These are phyloP conservation scores for Pistacia integerrima DNA, from an alignment of 345 rosid species.

Conservation along the genomic window DNA sequence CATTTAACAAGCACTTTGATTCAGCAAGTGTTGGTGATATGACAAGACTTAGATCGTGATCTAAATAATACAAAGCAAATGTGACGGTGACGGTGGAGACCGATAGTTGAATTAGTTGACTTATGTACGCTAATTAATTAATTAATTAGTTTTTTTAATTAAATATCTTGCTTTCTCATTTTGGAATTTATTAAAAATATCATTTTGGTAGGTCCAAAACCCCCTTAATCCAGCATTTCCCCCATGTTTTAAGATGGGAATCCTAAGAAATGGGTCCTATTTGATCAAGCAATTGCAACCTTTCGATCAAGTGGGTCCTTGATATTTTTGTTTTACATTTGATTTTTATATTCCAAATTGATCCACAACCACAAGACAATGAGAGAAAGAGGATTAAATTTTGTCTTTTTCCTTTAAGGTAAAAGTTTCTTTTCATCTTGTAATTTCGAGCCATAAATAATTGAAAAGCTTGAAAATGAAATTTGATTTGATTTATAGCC, in stretches of 20 bases:
- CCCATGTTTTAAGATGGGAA: not conserved
- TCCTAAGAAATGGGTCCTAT: not conserved
- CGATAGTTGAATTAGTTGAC: slow-evolving; percentile 4
- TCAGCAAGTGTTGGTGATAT: not conserved
- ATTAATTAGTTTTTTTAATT: too few species aligned
- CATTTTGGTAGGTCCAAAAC: slow-evolving; percentile 1
- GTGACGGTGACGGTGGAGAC: slow-evolving; percentile 14
- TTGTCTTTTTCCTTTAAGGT: not conserved
- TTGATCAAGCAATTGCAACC: not conserved
- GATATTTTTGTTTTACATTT: not conserved
- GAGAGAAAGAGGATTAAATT: not conserved
- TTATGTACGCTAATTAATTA: not conserved
- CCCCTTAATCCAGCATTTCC: not conserved
- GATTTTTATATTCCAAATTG: not conserved
- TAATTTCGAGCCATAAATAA: not conserved
- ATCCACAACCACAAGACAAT: not conserved
- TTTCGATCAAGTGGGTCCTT: slow-evolving; percentile 2
- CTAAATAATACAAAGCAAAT: not conserved
- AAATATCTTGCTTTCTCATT: not conserved
- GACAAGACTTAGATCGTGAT: not conserved
- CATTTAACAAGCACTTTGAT: not conserved
- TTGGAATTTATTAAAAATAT: not conserved
- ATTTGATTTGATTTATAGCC: too few species aligned
- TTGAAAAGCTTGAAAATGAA: too few species aligned
- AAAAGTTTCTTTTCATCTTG: not conserved